Evolutionary conservation across 495 filamentous ascomycete genomes (phyloP).

Genomic region (Daldinia vernicosa): DNA sequence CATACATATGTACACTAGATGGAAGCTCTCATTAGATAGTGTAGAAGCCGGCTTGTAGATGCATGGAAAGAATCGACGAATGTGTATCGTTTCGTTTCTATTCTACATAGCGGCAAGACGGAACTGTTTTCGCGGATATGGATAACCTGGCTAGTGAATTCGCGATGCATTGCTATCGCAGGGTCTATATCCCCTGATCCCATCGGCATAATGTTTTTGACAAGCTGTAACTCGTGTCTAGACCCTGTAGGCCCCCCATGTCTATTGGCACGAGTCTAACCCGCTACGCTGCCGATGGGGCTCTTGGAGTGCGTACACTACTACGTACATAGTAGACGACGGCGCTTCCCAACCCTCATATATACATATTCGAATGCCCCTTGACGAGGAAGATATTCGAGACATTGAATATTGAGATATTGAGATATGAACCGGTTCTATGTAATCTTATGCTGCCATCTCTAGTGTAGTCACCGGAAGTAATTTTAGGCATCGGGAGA

Average conservation of each 20-base stretch:
- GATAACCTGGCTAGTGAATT: conserved; percentile 2
- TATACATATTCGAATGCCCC: conserved; percentile 9
- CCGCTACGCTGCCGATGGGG: neutral
- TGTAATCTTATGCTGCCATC: neutral
- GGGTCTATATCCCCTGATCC: conserved; percentile 26
- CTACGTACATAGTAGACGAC: no score
- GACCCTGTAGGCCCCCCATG: conserved; percentile 26
- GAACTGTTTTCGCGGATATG: conserved; percentile 5
- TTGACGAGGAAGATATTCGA: neutral
- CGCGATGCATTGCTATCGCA: conserved; percentile 22
- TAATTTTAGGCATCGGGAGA: conserved; percentile 1
- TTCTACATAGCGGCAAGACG: neutral
- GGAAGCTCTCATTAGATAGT: neutral
- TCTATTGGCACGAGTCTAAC: conserved; percentile 16
- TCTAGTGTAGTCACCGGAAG: neutral
- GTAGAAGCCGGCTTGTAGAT: neutral
- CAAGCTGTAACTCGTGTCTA: conserved; percentile 36
- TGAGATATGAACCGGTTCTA: neutral
- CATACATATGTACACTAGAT: neutral
- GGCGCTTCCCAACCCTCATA: conserved; percentile 2
- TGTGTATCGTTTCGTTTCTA: neutral
- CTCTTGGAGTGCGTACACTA: neutral
- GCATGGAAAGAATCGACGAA: neutral
- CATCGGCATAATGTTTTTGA: conserved; percentile 20
- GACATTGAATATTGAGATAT: neutral